Evolutionary conservation across 139 green algal genomes (phyloP).

Genomic region (Picochlorum sp.): DNA sequence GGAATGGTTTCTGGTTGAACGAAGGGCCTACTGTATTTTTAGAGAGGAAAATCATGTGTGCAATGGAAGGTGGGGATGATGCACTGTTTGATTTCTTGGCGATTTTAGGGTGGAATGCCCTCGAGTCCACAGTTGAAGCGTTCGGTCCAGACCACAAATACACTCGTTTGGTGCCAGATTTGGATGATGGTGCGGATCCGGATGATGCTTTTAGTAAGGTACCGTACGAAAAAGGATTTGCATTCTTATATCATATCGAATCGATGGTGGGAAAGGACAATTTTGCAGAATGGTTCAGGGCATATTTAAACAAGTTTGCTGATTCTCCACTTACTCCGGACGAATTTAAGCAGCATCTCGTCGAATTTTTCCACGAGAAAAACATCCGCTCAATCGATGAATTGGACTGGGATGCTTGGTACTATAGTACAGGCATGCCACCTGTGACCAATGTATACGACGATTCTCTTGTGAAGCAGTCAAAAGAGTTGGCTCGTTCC

Average conservation of each 20-base stretch:
- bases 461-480: slow-evolving; percentile 38
- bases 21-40: slow-evolving; percentile 73
- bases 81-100: slow-evolving; percentile 32
- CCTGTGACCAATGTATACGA: slow-evolving; percentile 67
- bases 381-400: slow-evolving; percentile 5
- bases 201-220: slow-evolving; percentile 78
- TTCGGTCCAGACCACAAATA: slow-evolving; percentile 41
- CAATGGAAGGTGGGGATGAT: slow-evolving; percentile 48
- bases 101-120: slow-evolving; percentile 19
- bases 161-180: slow-evolving; percentile 47
- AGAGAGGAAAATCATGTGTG: slow-evolving; percentile 77
- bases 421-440: slow-evolving; percentile 62
- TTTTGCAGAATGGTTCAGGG: slow-evolving; percentile 66
- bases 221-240: slow-evolving; percentile 68
- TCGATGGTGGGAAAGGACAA: slow-evolving; percentile 52
- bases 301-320: slow-evolving; percentile 47
- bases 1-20: slow-evolving; percentile 73
- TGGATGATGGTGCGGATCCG: slow-evolving; percentile 64
- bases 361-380: slow-evolving; percentile 48
- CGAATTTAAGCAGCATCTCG: slow-evolving; percentile 48
- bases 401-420: slow-evolving; percentile 76
- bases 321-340: slow-evolving; percentile 13
- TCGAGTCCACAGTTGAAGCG: slow-evolving; percentile 29
- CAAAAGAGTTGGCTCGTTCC: slow-evolving; percentile 51
- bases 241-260: slow-evolving; percentile 79